Evolutionary conservation across 2,329 filamentous ascomycete genomes (phyloP), one percentile per base, ranked within the genome.

Genomic region (Elsinoe ampelina): DNA sequence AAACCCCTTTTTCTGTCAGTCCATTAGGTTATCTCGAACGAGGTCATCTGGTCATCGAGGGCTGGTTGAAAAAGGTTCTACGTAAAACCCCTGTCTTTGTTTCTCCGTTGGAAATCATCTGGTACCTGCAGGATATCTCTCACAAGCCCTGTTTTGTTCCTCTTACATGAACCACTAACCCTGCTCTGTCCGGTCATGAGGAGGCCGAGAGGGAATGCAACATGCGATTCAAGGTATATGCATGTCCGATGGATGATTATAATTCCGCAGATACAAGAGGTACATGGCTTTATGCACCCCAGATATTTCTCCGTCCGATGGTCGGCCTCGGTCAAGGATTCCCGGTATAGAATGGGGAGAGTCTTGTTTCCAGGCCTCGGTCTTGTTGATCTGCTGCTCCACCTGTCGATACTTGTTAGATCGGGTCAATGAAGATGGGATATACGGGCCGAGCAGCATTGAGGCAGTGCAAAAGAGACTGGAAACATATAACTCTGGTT

Each of bases 111-210:
- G 15, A 11, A 6, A 15, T 17, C 2, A 11, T 42, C 39, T 42
- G 38, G 38, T n/a, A 42, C 43, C 43, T 47, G 43, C 43, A 47
- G 26, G 13, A 2, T 17, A n/a, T 11, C 17, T 30, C 12, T 30
- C 45, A 34, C n/a, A 26, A 22, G 34, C 13, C 5, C 13, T 36
- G 7, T 39, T 26, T 36, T 39, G 17, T 38, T 39, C 48, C 13
- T 52, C 17, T 20, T 38, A 34, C 32, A 52, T 22, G 48, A 52
- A 52, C 48, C 48, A 38, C 48, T 52, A 52, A 35, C 48, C 48
- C 48, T 52, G 32, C n/a, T 52, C 32, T 52, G 47, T 26, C 22
- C 48, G 48, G 48, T 26, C 8, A 36, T 17, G 5, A 20, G 17
- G 10, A 8, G 36, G 22, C 48, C 48, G 48, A 39, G 34, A 39